phyloP scores from a whole-genome alignment of 805 yeast species.

The Lipomyces yamadae region DNA sequence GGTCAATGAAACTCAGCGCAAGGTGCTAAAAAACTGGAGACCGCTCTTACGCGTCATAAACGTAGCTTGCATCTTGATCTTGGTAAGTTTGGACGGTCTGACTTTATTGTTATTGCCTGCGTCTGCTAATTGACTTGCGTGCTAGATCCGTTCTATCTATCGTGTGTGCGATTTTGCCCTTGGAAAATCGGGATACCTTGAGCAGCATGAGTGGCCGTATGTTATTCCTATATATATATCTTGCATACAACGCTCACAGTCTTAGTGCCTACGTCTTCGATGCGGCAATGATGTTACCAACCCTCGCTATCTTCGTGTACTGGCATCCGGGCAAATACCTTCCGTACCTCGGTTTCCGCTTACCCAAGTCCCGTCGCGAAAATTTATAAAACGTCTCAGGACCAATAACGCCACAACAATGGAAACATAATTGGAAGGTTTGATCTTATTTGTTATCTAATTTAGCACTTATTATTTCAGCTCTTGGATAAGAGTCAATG shows the following conservation, averaged over 20 bases:
- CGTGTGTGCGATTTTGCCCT: neutral
- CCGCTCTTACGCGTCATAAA: neutral
- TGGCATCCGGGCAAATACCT: neutral
- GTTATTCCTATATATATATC: neutral
- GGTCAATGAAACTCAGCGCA: neutral
- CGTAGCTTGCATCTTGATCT: neutral
- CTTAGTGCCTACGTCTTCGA: neutral
- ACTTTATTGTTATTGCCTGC: no score
- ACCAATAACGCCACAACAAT: no score
- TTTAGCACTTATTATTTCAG: no score
- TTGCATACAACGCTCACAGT: neutral
- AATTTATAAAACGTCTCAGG: no score
- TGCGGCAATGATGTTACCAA: neutral
- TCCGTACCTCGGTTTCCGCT: neutral
- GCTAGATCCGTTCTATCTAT: neutral
- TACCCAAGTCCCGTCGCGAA: neutral
- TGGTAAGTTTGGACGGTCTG: neutral
- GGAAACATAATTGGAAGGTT: no score
- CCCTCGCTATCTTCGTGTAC: neutral
- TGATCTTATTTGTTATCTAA: no score
- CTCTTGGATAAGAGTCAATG: no score
- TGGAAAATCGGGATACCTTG: neutral
- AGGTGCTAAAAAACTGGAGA: neutral
- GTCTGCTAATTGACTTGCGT: no score
- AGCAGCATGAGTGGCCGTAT: neutral